Conservation (phyloP, 768 basidiomycete species). For the Dentipellis fragilis region DNA sequence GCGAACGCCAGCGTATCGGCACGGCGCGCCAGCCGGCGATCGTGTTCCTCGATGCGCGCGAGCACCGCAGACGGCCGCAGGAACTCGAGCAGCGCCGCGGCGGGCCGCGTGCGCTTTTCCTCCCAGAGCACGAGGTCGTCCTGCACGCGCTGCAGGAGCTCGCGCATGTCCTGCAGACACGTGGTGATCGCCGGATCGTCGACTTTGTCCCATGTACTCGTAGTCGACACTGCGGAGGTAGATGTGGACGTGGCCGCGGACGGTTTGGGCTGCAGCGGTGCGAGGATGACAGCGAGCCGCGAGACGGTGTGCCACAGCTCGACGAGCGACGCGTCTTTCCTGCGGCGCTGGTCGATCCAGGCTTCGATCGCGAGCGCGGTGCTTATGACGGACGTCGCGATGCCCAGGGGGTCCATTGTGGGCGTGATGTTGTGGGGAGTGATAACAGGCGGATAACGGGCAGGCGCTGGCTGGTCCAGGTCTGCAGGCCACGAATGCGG, state of each 20-base stretch:
- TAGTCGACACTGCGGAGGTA: too few species aligned
- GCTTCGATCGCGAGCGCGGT: not conserved
- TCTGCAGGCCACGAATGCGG: too few species aligned
- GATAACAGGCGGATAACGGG: too few species aligned
- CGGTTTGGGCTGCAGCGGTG: not conserved
- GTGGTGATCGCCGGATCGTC: not conserved
- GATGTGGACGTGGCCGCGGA: too few species aligned
- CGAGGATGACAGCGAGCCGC: not conserved
- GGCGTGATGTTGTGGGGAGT: too few species aligned
- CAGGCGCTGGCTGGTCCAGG: too few species aligned
- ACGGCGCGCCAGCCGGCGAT: not conserved
- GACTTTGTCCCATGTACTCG: not conserved
- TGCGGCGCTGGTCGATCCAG: not conserved
- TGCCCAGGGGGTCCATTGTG: not conserved
- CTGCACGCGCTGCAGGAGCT: not conserved
- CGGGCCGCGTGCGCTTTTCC: not conserved
- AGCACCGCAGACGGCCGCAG: not conserved
- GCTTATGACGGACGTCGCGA: not conserved
- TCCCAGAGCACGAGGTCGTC: constrained; percentile 1
- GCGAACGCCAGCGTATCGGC: not conserved
- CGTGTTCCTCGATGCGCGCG: not conserved
- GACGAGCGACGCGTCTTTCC: not conserved
- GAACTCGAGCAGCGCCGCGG: not conserved
- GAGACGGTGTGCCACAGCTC: not conserved
- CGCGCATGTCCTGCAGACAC: constrained; percentile 1